These are phyloP conservation scores for Canna indica DNA, from an alignment of 176 grass and related monocot species.

Conservation along the genomic window DNA sequence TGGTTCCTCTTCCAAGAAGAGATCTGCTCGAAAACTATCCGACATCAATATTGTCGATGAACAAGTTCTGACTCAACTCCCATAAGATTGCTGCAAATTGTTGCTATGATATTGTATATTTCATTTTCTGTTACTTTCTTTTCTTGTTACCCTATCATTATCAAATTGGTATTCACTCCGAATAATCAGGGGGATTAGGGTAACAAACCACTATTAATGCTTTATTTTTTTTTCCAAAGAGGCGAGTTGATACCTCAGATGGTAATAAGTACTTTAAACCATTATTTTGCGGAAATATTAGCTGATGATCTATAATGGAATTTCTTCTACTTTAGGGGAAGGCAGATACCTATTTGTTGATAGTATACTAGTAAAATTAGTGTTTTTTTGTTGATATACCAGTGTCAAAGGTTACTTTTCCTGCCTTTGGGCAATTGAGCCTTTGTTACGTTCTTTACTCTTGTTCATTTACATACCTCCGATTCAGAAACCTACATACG, in stretches of 20 bases:
- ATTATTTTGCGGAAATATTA: too few relatives aligned
- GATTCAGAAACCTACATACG: too few relatives aligned
- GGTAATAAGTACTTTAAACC: neutral
- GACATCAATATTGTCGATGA: constrained; percentile 75
- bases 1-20: constrained; percentile 47
- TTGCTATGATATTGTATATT: neutral
- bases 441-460: too few relatives aligned
- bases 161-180: neutral
- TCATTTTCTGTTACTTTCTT: neutral
- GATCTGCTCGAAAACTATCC: constrained; percentile 41
- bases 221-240: neutral
- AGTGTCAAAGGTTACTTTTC: neutral
- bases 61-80: constrained; percentile 34
- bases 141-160: neutral
- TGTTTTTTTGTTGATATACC: neutral
- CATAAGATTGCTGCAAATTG: neutral
- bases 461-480: too few relatives aligned
- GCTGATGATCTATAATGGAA: neutral
- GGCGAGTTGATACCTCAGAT: neutral
- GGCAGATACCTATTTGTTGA: neutral
- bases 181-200: neutral
- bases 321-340: neutral
- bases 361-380: neutral
- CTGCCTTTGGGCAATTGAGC: neutral
- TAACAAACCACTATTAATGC: neutral